Base-by-base conservation (phyloP, 106 monocot genomes). In the Acanthochlamys bracteata region DNA sequence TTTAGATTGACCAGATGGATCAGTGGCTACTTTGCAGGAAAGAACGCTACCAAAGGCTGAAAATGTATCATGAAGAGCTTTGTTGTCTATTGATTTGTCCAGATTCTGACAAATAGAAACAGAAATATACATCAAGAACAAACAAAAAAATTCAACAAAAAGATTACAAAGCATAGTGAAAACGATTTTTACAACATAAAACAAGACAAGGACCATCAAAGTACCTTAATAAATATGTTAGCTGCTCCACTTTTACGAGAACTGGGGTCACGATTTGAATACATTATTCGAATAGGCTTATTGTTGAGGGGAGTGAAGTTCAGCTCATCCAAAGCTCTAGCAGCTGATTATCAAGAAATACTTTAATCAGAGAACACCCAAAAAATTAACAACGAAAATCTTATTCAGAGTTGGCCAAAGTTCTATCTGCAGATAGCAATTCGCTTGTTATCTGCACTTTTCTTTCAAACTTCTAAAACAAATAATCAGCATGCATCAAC, bases 221-320 rank as follows among this genome's bases (percentile, higher is more conserved):
- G 20, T 71, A 93, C 93, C 85, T 93, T 93, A 19, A 93, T 93
- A 60, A 93, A 93, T 55, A 93, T 89, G 47, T 93, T 93, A 65
- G 86, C 93, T 45, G 80, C 62, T 0, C 83, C 86, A 71, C 89
- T 93, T 39, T 61, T 89, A n/a, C 93, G 93, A 19, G 69, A 64
- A 54, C 83, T 86, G 14, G 93, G 93, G 64, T 93, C 89, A 71
- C 93, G 93, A 59, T 93, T 89, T 25, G 93, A 93, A 70, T 89
- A 85, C 93, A 93, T 93, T 6, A 89, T 78, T 6, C 93, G 75
- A 41, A 93, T 89, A 59, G 93, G 76, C 46, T 89, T 93, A 17
- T 69, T 64, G 45, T 89, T 89, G 16, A 93, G 59, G 20, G 83
- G 86, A 42, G 89, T 74, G 65, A 85, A 93, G 64, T 93, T 93